These are phyloP conservation scores for Colletotrichum somersetense DNA, from an alignment of 2,329 filamentous ascomycete species.

Conservation along the genomic window DNA sequence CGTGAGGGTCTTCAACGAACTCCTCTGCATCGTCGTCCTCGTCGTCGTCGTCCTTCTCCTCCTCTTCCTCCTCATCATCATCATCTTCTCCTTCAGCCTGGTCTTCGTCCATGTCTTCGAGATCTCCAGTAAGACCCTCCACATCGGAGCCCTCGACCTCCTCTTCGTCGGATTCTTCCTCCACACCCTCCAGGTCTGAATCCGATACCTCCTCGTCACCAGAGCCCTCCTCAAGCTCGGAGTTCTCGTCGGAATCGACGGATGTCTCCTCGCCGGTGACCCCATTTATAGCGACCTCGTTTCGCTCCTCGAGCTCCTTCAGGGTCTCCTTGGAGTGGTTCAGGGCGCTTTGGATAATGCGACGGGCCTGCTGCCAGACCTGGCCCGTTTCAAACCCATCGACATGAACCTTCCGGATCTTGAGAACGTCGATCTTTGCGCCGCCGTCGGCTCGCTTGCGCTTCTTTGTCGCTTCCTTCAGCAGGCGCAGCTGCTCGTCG, in stretches of 20 bases:
- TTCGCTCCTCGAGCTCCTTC: conserved; percentile 61
- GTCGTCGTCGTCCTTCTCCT: conserved; percentile 61
- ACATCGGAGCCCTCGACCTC: conserved; percentile 48
- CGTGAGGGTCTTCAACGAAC: conserved; percentile 80
- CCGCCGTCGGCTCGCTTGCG: conserved; percentile 73
- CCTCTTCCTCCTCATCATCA: conserved; percentile 56
- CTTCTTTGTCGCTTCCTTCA: conserved; percentile 79
- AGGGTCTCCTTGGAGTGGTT: conserved; percentile 62
- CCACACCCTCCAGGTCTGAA: conserved; percentile 44
- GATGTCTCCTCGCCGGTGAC: conserved; percentile 53
- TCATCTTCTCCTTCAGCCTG: conserved; percentile 50
- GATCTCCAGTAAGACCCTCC: conserved; percentile 45
- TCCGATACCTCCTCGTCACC: conserved; percentile 46
- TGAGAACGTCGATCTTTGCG: conserved; percentile 68
- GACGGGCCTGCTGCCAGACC: conserved; percentile 93
- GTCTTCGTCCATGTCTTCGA: conserved; percentile 49
- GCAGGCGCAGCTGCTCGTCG: conserved; percentile 76
- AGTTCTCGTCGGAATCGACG: conserved; percentile 48
- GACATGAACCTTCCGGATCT: conserved; percentile 84
- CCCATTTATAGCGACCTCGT: conserved; percentile 55
- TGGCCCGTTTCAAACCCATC: conserved; percentile 90
- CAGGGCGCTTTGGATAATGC: conserved; percentile 75
- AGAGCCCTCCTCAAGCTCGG: conserved; percentile 48
- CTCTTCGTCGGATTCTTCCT: conserved; percentile 48
- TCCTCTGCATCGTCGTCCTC: conserved; percentile 65